phyloP scores from a whole-genome alignment of 371 early-diverging fungal species.

The Apophysomyces trapeziformis region DNA sequence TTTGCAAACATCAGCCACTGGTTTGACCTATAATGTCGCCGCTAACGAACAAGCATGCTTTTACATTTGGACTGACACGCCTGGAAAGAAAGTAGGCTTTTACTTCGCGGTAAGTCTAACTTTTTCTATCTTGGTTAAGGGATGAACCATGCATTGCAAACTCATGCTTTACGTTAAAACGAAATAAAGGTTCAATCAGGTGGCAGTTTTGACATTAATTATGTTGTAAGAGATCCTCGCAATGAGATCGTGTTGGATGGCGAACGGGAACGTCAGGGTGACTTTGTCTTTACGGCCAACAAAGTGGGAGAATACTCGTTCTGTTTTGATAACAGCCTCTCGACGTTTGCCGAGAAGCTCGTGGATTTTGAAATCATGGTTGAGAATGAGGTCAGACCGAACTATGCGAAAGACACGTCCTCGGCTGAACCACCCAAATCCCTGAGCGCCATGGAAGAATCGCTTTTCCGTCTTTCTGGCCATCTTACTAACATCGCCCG shows the following conservation, averaged over 20 bases:
- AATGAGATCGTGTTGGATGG: slow-evolving; percentile 66
- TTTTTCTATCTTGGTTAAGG: too few relatives aligned
- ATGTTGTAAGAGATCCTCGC: slow-evolving; percentile 75
- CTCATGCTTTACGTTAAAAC: neutral
- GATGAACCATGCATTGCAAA: neutral
- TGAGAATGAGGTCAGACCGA: slow-evolving; percentile 76
- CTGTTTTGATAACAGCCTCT: slow-evolving; percentile 91
- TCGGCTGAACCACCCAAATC: slow-evolving; percentile 47
- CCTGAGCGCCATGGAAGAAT: slow-evolving; percentile 72
- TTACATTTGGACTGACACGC: slow-evolving; percentile 68
- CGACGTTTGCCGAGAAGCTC: slow-evolving; percentile 87
- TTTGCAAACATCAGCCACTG: slow-evolving; percentile 44
- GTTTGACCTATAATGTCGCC: slow-evolving; percentile 86
- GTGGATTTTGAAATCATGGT: slow-evolving; percentile 91
- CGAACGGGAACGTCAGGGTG: slow-evolving; percentile 87
- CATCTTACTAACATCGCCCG: slow-evolving; percentile 68
- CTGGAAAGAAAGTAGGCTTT: slow-evolving; percentile 88
- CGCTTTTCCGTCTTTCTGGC: slow-evolving; percentile 56
- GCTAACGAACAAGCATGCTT: slow-evolving; percentile 90
- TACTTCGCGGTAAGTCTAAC: slow-evolving; percentile 94
- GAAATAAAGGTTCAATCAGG: slow-evolving; percentile 83
- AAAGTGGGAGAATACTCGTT: slow-evolving; percentile 86
- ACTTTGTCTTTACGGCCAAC: slow-evolving; percentile 85
- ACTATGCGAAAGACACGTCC: slow-evolving; percentile 15
- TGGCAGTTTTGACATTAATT: slow-evolving; percentile 92